Evolutionary conservation across 352 stramenopile species (phyloP), one percentile per base, ranked within the genome.

Genomic region (Phytopythium helicoides): DNA sequence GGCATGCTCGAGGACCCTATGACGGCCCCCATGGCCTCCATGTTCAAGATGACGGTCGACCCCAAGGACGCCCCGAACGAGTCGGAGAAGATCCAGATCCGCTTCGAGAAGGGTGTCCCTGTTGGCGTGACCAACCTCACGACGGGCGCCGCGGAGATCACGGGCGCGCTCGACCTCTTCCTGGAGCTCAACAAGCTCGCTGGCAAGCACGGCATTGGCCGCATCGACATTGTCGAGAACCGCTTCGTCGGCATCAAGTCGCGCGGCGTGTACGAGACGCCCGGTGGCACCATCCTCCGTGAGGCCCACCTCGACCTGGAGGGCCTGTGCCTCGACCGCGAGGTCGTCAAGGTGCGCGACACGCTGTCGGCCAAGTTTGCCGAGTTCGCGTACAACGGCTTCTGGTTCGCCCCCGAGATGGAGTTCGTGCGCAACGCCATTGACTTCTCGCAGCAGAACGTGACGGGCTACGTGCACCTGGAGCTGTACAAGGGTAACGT

Each of bases 341-440:
- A 98, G 66, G 94, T 98, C 38, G 97, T 98, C 81, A 90, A 92
- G 62, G 55, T 92, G 56, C 95, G 95, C 44, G 96, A 99, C 68
- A 64, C 72, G 31, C 71, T 99, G 28, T 89, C 91, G 54, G 63
- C 78, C 62, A 98, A 99, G 81, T 99, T 99, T 62, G 86, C 96
- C 52, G 89, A 98, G 68, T 94, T 98, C 41, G 97, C 92, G 73
- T 99, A 99, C 94, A 98, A 99, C 69, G 97, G 97, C 51, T 99
- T 98, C 74, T 99, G 97, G 97, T 99, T 99, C 66, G 94, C 96
- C n/a, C 97, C 97, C 5, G 96, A 99, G 78, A 99, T 99, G 96
- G 96, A 99, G 57, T 92, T 99, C 41, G 92, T 99, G 64, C 92
- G 94, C 62, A 69, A 98, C 71, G 86, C 88, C 16, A 95, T 99